Base-by-base conservation (phyloP, 352 stramenopile species). In the Phytophthora palmivora region DNA sequence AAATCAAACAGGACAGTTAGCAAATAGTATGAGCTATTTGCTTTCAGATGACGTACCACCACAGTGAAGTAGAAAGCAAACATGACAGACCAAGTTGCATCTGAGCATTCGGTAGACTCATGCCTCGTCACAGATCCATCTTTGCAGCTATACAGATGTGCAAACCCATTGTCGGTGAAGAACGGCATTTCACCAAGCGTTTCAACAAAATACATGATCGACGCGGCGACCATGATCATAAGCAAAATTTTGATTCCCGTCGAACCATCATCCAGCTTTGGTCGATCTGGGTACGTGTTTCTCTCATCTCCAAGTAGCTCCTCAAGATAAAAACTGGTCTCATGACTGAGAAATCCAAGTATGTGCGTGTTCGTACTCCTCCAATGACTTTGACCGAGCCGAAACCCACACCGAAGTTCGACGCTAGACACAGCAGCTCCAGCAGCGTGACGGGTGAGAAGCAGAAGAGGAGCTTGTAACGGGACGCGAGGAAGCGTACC, bases 61-160 rank as follows among this genome's bases (percentile, higher is more conserved):
- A 95, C 82, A 37, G 85, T 95, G 55, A 94, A 95, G 59, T 95
- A 95, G 53, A 94, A 91, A 3, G 87, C 89, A 57, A 93, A 95
- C 84, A 94, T 95, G 74, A 95, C 72, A 22, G 84, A 94, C 87
- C 87, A 95, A 2, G 87, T 94, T 58, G 91, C 68, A 11, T 75
- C 70, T 6, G 68, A 66, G 51, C 84, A 93, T 4, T 74, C 46
- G 2, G 72, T 61, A 18, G 63, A 86, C 41, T 76, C 58, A 37
- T 76, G 58, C 15, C 73, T 72, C 6, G 83, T 91, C 8, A 93
- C 70, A 21, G 70, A 75, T 21, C 81, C 85, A 57, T 87, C 64
- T 24, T 72, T 78, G 44, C 87, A 95, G 26, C 70, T 71, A 61
- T 94, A 95, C 30, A 95, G 65, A 55, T 95, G 87, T 6, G 84